Percentiles rank a stretch among this genome's conserved stretches.
phyloP scores from a whole-genome alignment of 805 yeast genomes.

The Teunomyces tritomae region DNA sequence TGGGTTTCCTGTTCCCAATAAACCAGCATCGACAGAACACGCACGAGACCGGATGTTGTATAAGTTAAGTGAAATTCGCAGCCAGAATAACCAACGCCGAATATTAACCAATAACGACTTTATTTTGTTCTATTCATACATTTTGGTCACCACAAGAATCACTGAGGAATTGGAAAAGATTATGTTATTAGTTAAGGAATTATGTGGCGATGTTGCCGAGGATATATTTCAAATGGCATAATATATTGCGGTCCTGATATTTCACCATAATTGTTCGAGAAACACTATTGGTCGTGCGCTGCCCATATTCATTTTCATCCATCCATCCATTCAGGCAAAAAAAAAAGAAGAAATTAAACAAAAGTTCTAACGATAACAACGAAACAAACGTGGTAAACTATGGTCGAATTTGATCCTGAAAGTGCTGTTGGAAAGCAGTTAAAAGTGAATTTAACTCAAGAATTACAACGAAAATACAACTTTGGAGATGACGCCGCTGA shows the following conservation, averaged over 20 bases:
- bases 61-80: constrained; percentile 60
- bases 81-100: constrained; percentile 17
- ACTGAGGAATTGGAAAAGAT: constrained; percentile 63
- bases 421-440: constrained; percentile 38
- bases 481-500: constrained; percentile 46
- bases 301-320: not conserved
- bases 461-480: constrained; percentile 32
- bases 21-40: constrained; percentile 74
- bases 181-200: constrained; percentile 49
- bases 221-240: constrained; percentile 52
- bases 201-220: constrained; percentile 66
- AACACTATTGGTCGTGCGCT: not conserved
- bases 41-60: constrained; percentile 67
- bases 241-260: not conserved
- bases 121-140: constrained; percentile 71
- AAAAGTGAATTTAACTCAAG: constrained; percentile 32
- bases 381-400: not conserved
- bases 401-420: constrained; percentile 36
- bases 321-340: not conserved
- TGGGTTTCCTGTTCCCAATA: constrained; percentile 74
- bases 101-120: constrained; percentile 64
- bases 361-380: not conserved
- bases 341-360: not conserved
- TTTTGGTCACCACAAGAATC: constrained; percentile 66
- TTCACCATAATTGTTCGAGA: too few relatives aligned